Evolutionary conservation across 2,329 filamentous ascomycete species (phyloP), one percentile per base, ranked within the genome.

Genomic region (Cladosporium sp.): DNA sequence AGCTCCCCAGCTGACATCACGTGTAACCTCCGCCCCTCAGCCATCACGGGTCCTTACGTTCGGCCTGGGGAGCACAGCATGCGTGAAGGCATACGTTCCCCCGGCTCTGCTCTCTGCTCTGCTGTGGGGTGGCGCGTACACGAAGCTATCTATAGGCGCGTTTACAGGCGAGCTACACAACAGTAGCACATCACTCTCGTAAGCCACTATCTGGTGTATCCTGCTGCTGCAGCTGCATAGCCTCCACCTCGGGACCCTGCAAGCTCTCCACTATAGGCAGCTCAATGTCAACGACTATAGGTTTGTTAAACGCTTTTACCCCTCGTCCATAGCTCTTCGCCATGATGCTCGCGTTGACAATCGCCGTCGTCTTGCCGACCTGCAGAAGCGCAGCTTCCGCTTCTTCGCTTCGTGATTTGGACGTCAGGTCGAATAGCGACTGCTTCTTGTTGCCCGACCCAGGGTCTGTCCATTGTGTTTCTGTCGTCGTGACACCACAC

Each of bases 201-300:
- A 32, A 52, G 35, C 49, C 35, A 39, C 49, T 20, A 28, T 25
- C 36, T 32, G 12, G 28, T 32, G 28, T 32, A 32, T 32, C 28
- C 28, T 10, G 9, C 9, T 32, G 8, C 9, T 32, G 42, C 42
- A 44, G 5, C 3, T n/a, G 19, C 13, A 15, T 44, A 19, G 13
- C 36, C 28, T 32, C 28, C 28, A 32, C 28, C 28, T 32, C 28
- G 28, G 39, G 32, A 47, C 40, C 39, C 39, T 55, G 45, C 19
- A 20, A 17, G 20, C 28, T 10, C 28, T 4, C n/a, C 25, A 22
- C 5, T 19, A 86, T 76, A 0, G 87, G 86, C 60, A 94, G 75
- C 62, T 91, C 84, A 28, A 95, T 68, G 69, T 96, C 90, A 12
- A 96, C 85, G n/a, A 95, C 86, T 63, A 95, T 87, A 19, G 90